Percentiles rank a stretch among this genome's conserved stretches.
Evolutionary conservation across 306 rosid genomes (phyloP).

Genomic region (Medicago ruthenica): DNA sequence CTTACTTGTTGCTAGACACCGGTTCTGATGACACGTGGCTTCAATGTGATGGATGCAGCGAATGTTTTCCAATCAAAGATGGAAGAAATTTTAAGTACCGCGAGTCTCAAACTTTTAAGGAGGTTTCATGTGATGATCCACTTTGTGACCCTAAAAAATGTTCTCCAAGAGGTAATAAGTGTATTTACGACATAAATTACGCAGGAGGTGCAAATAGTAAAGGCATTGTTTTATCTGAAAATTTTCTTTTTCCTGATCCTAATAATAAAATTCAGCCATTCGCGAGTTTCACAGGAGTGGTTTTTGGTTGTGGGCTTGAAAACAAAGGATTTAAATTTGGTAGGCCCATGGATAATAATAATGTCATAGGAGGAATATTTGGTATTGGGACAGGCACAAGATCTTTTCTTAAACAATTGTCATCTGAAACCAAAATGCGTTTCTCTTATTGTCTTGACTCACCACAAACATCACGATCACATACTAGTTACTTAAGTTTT

Average conservation of each 20-base stretch:
- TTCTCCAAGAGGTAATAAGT: background rate
- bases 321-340: background rate
- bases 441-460: constrained; percentile 4
- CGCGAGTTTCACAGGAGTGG: background rate
- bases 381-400: background rate
- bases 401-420: constrained; percentile 5
- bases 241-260: background rate
- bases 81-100: background rate
- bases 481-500: background rate
- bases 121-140: background rate
- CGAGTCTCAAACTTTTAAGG: background rate
- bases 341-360: background rate
- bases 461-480: background rate
- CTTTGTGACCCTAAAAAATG: constrained; percentile 11
- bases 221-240: constrained; percentile 15
- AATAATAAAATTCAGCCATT: background rate
- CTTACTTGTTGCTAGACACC: background rate
- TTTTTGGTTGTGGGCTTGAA: constrained; percentile 17
- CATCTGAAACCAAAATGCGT: background rate
- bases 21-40: background rate
- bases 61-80: constrained; percentile 8
- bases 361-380: background rate
- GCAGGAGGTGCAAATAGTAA: background rate
- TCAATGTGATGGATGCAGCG: constrained; percentile 14
- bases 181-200: background rate